phyloP scores from a whole-genome alignment of 345 rosid species.

The Ceriops zippeliana region DNA sequence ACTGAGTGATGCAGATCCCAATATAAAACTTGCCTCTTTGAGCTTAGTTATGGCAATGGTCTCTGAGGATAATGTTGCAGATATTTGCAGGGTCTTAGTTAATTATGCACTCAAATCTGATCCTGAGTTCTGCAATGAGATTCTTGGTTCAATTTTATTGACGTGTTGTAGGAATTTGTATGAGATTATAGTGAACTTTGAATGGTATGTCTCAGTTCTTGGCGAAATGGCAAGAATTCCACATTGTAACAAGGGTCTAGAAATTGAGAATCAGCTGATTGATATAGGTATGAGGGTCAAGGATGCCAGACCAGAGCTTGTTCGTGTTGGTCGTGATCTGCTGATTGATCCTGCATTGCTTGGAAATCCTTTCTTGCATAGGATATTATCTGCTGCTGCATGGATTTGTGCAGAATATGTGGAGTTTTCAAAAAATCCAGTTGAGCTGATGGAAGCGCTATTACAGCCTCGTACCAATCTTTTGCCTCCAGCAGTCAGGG shows the following conservation, averaged over 20 bases:
- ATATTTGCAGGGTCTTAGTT: constrained; percentile 69
- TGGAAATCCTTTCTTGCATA: constrained; percentile 72
- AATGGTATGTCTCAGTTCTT: constrained; percentile 87
- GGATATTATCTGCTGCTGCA: constrained; percentile 83
- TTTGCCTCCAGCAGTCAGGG: constrained; percentile 60
- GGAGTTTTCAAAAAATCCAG: constrained; percentile 56
- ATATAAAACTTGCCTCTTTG: constrained; percentile 75
- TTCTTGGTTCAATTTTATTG: constrained; percentile 71
- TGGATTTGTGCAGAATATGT: constrained; percentile 92
- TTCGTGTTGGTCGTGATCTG: constrained; percentile 63
- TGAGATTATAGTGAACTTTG: constrained; percentile 76
- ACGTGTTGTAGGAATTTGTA: constrained; percentile 65
- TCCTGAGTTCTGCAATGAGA: constrained; percentile 77
- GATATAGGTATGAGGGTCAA: constrained; percentile 84
- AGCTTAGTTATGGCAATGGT: constrained; percentile 84
- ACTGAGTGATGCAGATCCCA: constrained; percentile 77
- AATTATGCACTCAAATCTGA: constrained; percentile 87
- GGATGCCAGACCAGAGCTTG: constrained; percentile 84
- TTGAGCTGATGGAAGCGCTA: constrained; percentile 78
- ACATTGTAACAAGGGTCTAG: constrained; percentile 75
- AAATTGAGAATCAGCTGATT: constrained; percentile 82
- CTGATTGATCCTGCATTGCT: constrained; percentile 97
- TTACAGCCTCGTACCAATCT: constrained; percentile 83
- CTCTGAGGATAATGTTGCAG: constrained; percentile 70
- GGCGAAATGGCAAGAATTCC: constrained; percentile 86